Evolutionary conservation across 257 asterid species (phyloP).

Genomic region (Solanum etuberosum): DNA sequence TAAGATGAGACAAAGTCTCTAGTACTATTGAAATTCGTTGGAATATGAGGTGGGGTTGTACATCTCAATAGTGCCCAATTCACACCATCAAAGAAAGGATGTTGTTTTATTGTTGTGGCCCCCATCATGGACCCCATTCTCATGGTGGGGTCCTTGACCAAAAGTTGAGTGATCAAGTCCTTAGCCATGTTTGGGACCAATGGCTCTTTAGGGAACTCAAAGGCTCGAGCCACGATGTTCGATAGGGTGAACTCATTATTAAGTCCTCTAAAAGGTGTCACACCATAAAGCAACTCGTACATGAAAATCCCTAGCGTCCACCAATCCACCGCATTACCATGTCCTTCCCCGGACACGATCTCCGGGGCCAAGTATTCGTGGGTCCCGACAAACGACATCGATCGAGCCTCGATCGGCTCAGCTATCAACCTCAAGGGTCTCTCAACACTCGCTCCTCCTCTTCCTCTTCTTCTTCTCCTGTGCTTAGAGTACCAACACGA

Average conservation of each 20-base stretch:
- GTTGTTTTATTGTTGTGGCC: slow-evolving; percentile 60
- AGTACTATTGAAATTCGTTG: slow-evolving; percentile 15
- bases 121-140: slow-evolving; percentile 69
- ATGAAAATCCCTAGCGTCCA: slow-evolving; percentile 62
- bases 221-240: slow-evolving; percentile 49
- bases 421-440: slow-evolving; percentile 31
- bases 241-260: slow-evolving; percentile 49
- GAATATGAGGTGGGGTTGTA: slow-evolving; percentile 51
- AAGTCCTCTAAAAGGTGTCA: slow-evolving; percentile 54
- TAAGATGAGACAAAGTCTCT: slow-evolving; percentile 16
- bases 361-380: slow-evolving; percentile 74
- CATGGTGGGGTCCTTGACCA: slow-evolving; percentile 50
- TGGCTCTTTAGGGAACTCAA: slow-evolving; percentile 61
- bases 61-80: slow-evolving; percentile 76
- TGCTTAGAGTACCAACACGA: slow-evolving; percentile 10
- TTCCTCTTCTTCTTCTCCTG: background rate
- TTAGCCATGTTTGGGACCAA: slow-evolving; percentile 26
- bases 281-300: slow-evolving; percentile 50
- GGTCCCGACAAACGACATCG: slow-evolving; percentile 71
- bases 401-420: slow-evolving; percentile 59
- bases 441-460: background rate
- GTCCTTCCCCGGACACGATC: slow-evolving; percentile 64
- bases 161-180: slow-evolving; percentile 42
- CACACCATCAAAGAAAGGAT: slow-evolving; percentile 57
- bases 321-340: slow-evolving; percentile 75